A percentile compares a stretch with the other conserved stretches of the same genome.
These are phyloP conservation scores for Cyberlindnera galapagoensis DNA, from an alignment of 805 yeast species.

Conservation along the genomic window DNA sequence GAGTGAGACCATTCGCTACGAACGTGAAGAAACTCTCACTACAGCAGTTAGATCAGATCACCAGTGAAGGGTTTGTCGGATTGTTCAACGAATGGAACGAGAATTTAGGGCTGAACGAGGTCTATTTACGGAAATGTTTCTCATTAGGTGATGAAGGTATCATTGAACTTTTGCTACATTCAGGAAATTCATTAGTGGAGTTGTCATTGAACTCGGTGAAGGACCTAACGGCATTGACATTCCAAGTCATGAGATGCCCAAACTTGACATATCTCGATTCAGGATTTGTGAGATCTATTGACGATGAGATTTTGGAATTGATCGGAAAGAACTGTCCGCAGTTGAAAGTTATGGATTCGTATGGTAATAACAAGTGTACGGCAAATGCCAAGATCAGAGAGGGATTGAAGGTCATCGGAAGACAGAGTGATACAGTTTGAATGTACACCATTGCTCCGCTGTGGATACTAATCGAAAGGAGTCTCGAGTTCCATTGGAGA, in stretches of 20 bases:
- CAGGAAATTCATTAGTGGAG: slow-evolving; percentile 58
- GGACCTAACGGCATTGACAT: slow-evolving; percentile 42
- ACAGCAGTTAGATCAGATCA: slow-evolving; percentile 51
- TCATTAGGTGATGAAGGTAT: slow-evolving; percentile 59
- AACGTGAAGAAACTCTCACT: slow-evolving; percentile 54
- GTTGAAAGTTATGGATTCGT: slow-evolving; percentile 66
- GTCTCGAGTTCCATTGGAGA: neutral
- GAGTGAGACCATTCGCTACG: slow-evolving; percentile 51
- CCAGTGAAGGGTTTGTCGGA: slow-evolving; percentile 57
- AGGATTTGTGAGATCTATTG: slow-evolving; percentile 75
- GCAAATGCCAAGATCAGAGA: slow-evolving; percentile 42
- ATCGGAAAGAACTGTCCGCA: slow-evolving; percentile 55
- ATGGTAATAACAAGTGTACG: slow-evolving; percentile 70
- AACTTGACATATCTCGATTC: slow-evolving; percentile 62
- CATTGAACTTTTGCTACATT: slow-evolving; percentile 53
- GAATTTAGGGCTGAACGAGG: slow-evolving; percentile 52
- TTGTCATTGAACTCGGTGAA: slow-evolving; percentile 71
- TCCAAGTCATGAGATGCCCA: slow-evolving; percentile 46
- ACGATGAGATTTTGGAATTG: slow-evolving; percentile 57
- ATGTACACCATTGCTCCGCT: too few species aligned
- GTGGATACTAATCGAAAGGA: neutral
- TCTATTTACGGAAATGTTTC: slow-evolving; percentile 61
- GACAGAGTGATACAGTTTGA: slow-evolving; percentile 53
- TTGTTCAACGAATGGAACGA: slow-evolving; percentile 51
- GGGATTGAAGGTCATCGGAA: slow-evolving; percentile 61